Conservation (phyloP, 805 yeast genomes). For the Candida suzukii region DNA sequence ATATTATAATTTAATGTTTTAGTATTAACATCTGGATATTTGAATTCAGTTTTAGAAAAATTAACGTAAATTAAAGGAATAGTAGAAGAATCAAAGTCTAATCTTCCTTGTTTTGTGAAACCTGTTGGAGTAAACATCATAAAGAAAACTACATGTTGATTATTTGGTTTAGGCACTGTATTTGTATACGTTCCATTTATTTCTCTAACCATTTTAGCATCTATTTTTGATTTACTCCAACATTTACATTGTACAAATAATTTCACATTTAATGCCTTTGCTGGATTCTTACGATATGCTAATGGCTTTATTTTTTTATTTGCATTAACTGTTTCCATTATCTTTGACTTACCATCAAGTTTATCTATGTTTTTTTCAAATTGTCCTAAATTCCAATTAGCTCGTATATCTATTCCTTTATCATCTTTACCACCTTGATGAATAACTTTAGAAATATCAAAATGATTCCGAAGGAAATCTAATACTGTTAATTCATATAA, state of each 20-base stretch:
- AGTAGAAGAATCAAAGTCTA: constrained; percentile 35
- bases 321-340: constrained; percentile 17
- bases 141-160: constrained; percentile 21
- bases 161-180: constrained; percentile 4
- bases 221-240: constrained; percentile 31
- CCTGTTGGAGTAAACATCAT: constrained; percentile 41
- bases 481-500: constrained; percentile 43
- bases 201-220: constrained; percentile 44
- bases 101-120: constrained; percentile 39
- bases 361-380: constrained; percentile 6
- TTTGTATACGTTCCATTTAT: constrained; percentile 41
- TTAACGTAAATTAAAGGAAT: constrained; percentile 40
- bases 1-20: constrained; percentile 1
- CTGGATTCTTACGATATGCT: constrained; percentile 8
- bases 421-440: constrained; percentile 53
- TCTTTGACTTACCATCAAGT: background rate
- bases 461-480: constrained; percentile 28
- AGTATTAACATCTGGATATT: background rate
- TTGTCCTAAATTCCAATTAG: constrained; percentile 36
- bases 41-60: constrained; percentile 23
- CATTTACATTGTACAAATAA: constrained; percentile 53
- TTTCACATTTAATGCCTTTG: constrained; percentile 25
- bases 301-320: constrained; percentile 19
- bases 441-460: constrained; percentile 29
- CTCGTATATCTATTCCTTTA: constrained; percentile 49